Conservation (phyloP, 768 basidiomycete genomes). For the Suillus alpinus region DNA sequence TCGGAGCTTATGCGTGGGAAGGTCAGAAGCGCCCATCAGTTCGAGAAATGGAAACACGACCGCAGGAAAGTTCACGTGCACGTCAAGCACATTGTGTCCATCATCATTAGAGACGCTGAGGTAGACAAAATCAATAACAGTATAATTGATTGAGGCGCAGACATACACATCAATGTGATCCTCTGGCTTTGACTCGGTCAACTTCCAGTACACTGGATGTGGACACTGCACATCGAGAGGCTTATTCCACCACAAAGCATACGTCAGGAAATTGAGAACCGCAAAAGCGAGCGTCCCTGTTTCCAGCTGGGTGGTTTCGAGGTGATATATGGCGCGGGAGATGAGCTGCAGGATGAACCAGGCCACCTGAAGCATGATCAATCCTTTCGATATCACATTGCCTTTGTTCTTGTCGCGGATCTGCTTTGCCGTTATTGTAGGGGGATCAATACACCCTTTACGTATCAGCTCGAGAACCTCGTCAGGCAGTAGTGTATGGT, state of each 20-base stretch:
- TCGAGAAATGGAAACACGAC: background rate
- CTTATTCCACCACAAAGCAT: conserved; percentile 39
- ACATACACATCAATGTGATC: background rate
- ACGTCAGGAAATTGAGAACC: conserved; percentile 28
- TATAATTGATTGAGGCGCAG: background rate
- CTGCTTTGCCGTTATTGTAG: conserved; percentile 5
- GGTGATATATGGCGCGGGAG: no score
- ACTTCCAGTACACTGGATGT: background rate
- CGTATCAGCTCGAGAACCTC: background rate
- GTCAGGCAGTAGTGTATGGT: conserved; percentile 1
- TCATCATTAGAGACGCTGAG: no score
- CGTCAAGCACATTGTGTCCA: no score
- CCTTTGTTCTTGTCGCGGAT: conserved; percentile 32
- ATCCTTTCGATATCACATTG: conserved; percentile 33
- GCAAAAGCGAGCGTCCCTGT: conserved; percentile 34
- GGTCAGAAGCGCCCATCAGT: no score
- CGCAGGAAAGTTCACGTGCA: no score
- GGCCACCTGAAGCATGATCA: no score
- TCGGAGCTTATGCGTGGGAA: no score
- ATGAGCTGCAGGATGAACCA: no score
- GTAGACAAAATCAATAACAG: background rate
- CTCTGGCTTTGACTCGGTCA: background rate
- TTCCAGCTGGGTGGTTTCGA: no score
- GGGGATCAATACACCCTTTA: background rate
- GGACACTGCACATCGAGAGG: conserved; percentile 31